Evolutionary conservation across 768 basidiomycete genomes (phyloP).

Genomic region (Coprinellus micaceus): DNA sequence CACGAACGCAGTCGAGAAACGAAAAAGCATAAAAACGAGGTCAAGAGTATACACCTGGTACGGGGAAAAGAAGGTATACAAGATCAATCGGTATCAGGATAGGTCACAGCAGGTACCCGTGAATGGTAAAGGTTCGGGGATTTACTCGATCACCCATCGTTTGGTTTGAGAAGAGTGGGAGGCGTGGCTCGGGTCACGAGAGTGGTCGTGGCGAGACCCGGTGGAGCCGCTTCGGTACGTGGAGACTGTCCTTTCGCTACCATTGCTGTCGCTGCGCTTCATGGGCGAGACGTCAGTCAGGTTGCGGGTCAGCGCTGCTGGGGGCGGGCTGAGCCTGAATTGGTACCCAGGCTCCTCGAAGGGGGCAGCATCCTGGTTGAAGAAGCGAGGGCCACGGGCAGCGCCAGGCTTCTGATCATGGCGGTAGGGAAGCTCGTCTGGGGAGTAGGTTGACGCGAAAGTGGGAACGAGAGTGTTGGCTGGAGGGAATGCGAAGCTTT

Average conservation of each 20-base stretch:
- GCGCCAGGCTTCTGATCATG: slow-evolving; percentile 9
- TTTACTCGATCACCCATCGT: slow-evolving; percentile 59
- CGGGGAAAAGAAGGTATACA: slow-evolving; percentile 9
- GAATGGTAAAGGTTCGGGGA: neutral
- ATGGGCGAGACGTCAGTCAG: slow-evolving; percentile 26
- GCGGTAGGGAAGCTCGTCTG: slow-evolving; percentile 21
- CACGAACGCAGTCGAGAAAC: neutral
- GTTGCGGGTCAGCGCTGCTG: slow-evolving; percentile 34
- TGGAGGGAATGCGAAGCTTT: slow-evolving; percentile 50
- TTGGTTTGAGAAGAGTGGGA: slow-evolving; percentile 27
- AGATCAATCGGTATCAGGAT: slow-evolving; percentile 4
- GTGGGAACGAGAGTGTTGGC: slow-evolving; percentile 51
- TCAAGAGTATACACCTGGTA: slow-evolving; percentile 5
- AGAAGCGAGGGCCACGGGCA: slow-evolving; percentile 45
- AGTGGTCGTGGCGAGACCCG: slow-evolving; percentile 25
- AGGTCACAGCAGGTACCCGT: slow-evolving; percentile 4
- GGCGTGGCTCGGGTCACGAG: slow-evolving; percentile 28
- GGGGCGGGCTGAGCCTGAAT: slow-evolving; percentile 27
- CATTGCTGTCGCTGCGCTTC: slow-evolving; percentile 21
- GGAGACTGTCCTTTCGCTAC: slow-evolving; percentile 36
- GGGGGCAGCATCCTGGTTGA: slow-evolving; percentile 35
- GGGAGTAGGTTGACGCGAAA: slow-evolving; percentile 40
- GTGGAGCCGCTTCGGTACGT: slow-evolving; percentile 37
- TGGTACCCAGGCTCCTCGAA: slow-evolving; percentile 29
- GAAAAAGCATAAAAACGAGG: neutral